These are phyloP conservation scores for Fraxinus velutina DNA, from an alignment of 305 asterid species.

Conservation along the genomic window DNA sequence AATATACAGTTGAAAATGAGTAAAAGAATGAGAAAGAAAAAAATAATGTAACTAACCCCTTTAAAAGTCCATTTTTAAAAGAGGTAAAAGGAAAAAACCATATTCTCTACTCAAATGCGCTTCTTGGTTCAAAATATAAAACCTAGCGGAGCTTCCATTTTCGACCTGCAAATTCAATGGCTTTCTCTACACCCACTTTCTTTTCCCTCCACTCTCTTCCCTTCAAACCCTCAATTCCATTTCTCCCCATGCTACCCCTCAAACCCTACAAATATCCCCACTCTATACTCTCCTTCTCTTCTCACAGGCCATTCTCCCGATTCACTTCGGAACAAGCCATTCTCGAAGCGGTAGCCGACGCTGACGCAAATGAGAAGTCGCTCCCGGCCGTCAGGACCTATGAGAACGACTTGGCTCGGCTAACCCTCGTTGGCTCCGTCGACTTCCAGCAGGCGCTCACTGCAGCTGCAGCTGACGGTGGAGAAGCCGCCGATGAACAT, in stretches of 20 bases:
- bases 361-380: constrained; percentile 31
- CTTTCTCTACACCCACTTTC: constrained; percentile 31
- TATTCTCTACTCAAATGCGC: not conserved
- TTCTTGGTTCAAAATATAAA: constrained; percentile 14
- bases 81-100: not conserved
- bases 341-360: constrained; percentile 49
- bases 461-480: constrained; percentile 93
- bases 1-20: too few relatives aligned
- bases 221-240: constrained; percentile 9
- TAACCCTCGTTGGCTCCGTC: constrained; percentile 67
- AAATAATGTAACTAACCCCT: too few relatives aligned
- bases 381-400: constrained; percentile 68
- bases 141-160: constrained; percentile 26
- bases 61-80: not conserved
- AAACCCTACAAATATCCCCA: constrained; percentile 15
- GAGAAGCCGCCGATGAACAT: constrained; percentile 69
- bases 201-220: constrained; percentile 23
- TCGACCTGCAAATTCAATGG: constrained; percentile 40
- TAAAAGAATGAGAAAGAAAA: too few relatives aligned
- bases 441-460: constrained; percentile 71
- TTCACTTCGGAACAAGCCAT: constrained; percentile 51
- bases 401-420: constrained; percentile 68
- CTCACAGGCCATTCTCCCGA: constrained; percentile 34
- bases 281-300: constrained; percentile 25
- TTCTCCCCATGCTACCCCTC: constrained; percentile 27